A percentile compares a stretch with the other conserved stretches of the same genome.
phyloP scores from a whole-genome alignment of 352 stramenopile genomes.

The Elongisporangium prolatum region DNA sequence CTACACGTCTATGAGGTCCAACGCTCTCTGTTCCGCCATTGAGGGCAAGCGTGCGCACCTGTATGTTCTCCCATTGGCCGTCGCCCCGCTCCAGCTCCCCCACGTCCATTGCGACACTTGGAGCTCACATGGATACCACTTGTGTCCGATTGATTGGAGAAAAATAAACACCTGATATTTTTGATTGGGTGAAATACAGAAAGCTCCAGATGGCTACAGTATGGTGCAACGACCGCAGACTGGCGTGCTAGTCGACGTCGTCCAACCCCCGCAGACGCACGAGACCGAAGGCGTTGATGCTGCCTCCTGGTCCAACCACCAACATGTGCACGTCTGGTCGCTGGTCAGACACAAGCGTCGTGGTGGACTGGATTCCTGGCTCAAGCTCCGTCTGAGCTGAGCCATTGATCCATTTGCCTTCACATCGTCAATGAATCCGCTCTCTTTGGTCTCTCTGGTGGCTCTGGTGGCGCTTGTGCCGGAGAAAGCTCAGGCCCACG shows the following conservation, averaged over 20 bases:
- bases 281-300: no score
- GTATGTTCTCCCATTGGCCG: conserved; percentile 66
- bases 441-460: not conserved
- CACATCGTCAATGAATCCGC: not conserved
- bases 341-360: no score
- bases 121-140: not conserved
- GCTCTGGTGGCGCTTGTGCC: not conserved
- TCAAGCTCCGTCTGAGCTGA: not conserved
- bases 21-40: not conserved
- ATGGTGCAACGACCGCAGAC: not conserved
- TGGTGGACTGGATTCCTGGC: no score
- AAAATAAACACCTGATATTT: no score
- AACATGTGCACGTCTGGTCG: no score
- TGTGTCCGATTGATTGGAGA: conserved; percentile 1
- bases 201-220: not conserved
- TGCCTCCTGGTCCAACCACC: no score
- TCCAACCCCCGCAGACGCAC: no score
- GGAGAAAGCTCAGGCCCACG: conserved; percentile 15
- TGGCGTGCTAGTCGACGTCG: no score
- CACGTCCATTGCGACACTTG: conserved; percentile 10
- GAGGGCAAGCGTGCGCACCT: conserved; percentile 17
- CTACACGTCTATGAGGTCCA: conserved; percentile 8
- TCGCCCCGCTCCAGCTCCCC: conserved; percentile 36
- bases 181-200: not conserved
- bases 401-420: not conserved